These are phyloP conservation scores for Sporothrix euskadiensis DNA, from an alignment of 2,329 filamentous ascomycete species.

Conservation along the genomic window DNA sequence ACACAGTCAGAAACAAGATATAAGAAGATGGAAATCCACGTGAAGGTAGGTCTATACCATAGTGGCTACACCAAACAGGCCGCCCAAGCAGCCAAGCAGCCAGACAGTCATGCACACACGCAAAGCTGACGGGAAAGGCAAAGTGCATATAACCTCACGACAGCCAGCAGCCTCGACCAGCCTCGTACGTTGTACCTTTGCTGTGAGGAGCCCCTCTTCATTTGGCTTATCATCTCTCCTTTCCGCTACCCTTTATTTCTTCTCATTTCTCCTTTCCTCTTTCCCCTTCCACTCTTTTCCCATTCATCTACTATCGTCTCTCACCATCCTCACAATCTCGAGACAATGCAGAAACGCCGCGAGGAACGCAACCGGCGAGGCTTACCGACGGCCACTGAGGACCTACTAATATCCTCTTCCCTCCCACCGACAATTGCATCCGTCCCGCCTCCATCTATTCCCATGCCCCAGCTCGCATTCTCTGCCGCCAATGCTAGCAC, in stretches of 20 bases:
- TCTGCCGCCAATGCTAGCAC: neutral
- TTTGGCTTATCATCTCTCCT: neutral
- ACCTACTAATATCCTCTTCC: neutral
- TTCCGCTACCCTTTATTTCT: neutral
- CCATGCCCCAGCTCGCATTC: neutral
- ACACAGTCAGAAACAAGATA: neutral
- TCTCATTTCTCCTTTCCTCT: neutral
- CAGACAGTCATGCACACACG: neutral
- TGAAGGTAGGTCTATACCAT: neutral
- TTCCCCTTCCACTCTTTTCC: neutral
- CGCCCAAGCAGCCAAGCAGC: neutral
- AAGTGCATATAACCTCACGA: constrained; percentile 7
- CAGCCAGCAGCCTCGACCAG: neutral
- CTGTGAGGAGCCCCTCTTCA: neutral
- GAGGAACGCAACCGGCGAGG: neutral
- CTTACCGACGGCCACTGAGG: neutral
- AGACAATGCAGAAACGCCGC: neutral
- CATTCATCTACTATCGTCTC: too few relatives aligned
- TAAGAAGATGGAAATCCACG: neutral
- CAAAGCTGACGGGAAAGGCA: neutral
- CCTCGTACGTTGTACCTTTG: neutral
- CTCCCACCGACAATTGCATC: neutral
- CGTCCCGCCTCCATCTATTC: neutral
- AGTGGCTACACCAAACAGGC: neutral
- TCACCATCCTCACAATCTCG: neutral